Percentiles rank a stretch among this genome's conserved stretches.
These are phyloP conservation scores for Halteria grandinella DNA, from an alignment of 73 alveolate genomes.

Conservation along the genomic window DNA sequence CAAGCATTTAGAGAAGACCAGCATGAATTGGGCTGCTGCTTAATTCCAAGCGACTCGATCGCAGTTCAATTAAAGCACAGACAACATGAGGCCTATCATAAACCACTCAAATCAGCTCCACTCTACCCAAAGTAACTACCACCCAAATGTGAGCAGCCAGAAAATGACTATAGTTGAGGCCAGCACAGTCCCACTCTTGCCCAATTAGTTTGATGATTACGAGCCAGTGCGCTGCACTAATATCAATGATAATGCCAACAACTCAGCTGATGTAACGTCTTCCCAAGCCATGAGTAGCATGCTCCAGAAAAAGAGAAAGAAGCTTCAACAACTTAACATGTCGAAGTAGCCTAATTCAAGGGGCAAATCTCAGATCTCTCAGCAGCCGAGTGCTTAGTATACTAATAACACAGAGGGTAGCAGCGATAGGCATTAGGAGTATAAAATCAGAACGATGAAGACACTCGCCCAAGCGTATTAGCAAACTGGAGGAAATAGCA, in stretches of 20 bases:
- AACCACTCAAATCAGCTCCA: constrained; percentile 7
- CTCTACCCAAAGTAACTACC: constrained; percentile 7
- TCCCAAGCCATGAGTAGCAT: neutral
- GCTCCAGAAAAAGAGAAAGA: neutral
- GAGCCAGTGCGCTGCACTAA: constrained; percentile 44
- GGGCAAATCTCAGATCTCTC: neutral
- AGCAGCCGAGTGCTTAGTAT: neutral
- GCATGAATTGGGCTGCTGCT: constrained; percentile 32
- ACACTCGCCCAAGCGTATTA: constrained; percentile 24
- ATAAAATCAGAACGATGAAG: constrained; percentile 20
- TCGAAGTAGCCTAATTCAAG: neutral
- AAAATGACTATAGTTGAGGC: too few relatives aligned
- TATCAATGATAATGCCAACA: neutral
- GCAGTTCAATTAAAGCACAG: constrained; percentile 4
- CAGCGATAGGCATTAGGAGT: constrained; percentile 33
- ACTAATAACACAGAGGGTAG: neutral
- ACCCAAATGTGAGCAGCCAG: too few relatives aligned
- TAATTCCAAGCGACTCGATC: constrained; percentile 8
- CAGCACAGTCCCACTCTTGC: constrained; percentile 16
- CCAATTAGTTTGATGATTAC: constrained; percentile 29
- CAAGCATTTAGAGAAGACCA: constrained; percentile 28
- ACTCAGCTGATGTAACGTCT: neutral
- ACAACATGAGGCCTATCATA: too few relatives aligned
- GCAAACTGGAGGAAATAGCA: neutral
- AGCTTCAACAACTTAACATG: neutral